Evolutionary conservation across 805 yeast species (phyloP), one percentile per base, ranked within the genome.

Genomic region (Priceomyces fermenticarens): DNA sequence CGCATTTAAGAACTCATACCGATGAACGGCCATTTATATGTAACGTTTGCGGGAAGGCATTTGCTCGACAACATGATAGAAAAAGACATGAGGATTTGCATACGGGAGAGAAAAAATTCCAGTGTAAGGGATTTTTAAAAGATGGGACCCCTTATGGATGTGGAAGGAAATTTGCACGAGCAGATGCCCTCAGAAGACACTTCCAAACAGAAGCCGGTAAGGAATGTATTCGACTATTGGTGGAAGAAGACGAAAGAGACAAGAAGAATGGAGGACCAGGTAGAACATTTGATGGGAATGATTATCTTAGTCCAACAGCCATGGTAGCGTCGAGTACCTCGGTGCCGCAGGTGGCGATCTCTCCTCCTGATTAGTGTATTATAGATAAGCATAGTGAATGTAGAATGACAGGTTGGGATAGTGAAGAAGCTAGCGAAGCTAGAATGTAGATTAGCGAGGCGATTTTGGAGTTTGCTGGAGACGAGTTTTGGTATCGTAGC

Each of bases 1-100:
- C 96, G 0, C 99, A 91, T 63, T 67, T 86, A 55, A 71, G 97
- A 43, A 91, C 98, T 0, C 99, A 87, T 58, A 85, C 95, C 0
- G 85, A 85, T 55, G 95, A 86, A 54, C 65, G 89, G 39, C 95
- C 93, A 4, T 86, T 78, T 54, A 70, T 78, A 6, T 86, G 95
- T 61, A 67, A 75, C 10, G 72, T 77, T 3, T 86, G 95, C 63
- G 88, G 88, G 3, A 85, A 85, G 58, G 86, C 90, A 0, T 86
- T 86, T 54, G 75, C 75, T 1, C 46, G 75, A 29, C 75, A 70
- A 44, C 75, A 70, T 43, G 75, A 70, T 52, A 50, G 72, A 17
- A 70, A 70, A 45, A 49, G 75, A 26, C 75, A 70, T 44, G 74
- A 70, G 43, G 75, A 70, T 51, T 65, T 85, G 43, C 95, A 86